These are phyloP conservation scores for Chalciporus sphaerocephalus DNA, from an alignment of 768 basidiomycete genomes.

Conservation along the genomic window DNA sequence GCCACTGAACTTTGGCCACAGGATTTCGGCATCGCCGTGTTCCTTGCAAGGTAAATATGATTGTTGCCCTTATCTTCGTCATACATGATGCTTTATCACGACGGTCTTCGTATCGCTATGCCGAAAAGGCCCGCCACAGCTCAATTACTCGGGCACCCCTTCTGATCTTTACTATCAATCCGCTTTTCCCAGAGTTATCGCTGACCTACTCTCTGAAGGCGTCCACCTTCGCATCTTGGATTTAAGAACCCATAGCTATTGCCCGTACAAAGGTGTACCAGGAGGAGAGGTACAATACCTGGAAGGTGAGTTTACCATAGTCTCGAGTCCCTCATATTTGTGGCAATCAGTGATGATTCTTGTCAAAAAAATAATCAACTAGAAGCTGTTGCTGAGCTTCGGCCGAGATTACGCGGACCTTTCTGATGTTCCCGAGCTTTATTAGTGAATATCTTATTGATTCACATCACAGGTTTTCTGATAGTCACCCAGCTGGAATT, in stretches of 20 bases:
- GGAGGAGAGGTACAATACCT: too few species aligned
- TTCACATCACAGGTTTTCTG: not conserved
- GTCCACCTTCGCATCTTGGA: too few species aligned
- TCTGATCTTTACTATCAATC: conserved; percentile 44
- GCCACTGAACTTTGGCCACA: not conserved
- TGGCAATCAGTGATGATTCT: conserved; percentile 18
- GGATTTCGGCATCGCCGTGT: not conserved
- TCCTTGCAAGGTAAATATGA: conserved; percentile 9
- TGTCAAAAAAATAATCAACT: conserved; percentile 60
- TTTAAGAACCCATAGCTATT: too few species aligned
- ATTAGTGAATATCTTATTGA: not conserved
- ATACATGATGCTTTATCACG: conserved; percentile 44
- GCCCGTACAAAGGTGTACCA: too few species aligned
- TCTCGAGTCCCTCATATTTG: too few species aligned
- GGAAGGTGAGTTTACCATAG: conserved; percentile 10
- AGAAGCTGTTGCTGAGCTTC: conserved; percentile 86
- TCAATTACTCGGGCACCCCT: conserved; percentile 76
- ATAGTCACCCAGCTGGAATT: too few species aligned
- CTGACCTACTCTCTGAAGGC: too few species aligned
- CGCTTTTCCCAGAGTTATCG: not conserved
- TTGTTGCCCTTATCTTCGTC: not conserved
- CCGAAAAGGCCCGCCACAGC: conserved; percentile 94
- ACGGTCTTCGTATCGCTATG: conserved; percentile 87
- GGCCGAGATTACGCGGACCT: conserved; percentile 51
- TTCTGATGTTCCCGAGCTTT: conserved; percentile 30